phyloP scores from a whole-genome alignment of 768 basidiomycete species.

The Leccinum fibrillosum region DNA sequence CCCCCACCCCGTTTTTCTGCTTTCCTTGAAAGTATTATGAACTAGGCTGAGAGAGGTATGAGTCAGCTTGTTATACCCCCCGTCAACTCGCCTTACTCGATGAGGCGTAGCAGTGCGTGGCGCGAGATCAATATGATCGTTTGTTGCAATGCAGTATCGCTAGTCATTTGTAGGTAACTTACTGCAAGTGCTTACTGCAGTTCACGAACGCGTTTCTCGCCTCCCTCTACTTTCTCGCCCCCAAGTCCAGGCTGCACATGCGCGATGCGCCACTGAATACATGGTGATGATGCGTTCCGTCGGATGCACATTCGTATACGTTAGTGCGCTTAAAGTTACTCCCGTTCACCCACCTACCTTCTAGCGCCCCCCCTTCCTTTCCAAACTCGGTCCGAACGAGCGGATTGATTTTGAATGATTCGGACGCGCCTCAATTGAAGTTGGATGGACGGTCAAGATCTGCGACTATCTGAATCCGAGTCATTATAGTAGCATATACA shows the following conservation, averaged over 20 bases:
- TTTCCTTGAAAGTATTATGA: not conserved
- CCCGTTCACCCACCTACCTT: not conserved
- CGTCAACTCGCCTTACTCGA: not conserved
- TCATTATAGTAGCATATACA: not conserved
- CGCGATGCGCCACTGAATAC: not conserved
- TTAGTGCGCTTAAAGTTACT: not conserved
- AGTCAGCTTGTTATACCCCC: not conserved
- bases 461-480: not conserved
- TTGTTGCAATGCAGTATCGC: not conserved
- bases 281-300: not conserved
- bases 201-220: not conserved
- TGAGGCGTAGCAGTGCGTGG: not conserved
- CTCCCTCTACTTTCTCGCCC: not conserved
- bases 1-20: not conserved
- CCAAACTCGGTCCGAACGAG: not conserved
- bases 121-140: not conserved
- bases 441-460: not conserved
- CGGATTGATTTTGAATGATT: not conserved
- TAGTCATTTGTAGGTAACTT: not conserved
- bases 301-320: not conserved
- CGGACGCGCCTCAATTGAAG: not conserved
- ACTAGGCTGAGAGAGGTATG: not conserved
- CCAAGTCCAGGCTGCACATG: not conserved
- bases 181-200: not conserved
- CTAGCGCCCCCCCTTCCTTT: not conserved